Conservation (phyloP, 257 asterid species). For the Przewalskia tangutica region DNA sequence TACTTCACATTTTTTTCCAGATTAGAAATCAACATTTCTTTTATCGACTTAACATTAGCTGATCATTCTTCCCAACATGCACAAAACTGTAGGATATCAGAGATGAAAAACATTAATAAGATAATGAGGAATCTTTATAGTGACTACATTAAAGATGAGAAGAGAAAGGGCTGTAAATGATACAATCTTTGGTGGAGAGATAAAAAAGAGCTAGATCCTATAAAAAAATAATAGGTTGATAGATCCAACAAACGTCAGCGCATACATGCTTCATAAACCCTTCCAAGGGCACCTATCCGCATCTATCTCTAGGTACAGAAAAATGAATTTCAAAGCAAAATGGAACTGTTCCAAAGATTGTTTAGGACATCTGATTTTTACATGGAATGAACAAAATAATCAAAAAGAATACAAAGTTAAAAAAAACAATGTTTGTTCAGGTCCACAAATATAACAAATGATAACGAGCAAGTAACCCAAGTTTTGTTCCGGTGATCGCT, state of each 20-base stretch:
- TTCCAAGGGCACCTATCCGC: background rate
- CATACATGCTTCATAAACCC: background rate
- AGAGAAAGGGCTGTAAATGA: background rate
- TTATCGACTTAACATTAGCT: background rate
- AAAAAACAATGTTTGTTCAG: too few relatives aligned
- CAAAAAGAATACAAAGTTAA: background rate
- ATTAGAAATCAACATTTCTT: background rate
- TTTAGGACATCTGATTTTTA: background rate
- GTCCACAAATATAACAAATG: too few relatives aligned
- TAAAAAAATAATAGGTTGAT: background rate
- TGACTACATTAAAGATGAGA: background rate
- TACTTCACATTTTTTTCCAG: background rate
- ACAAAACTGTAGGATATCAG: background rate
- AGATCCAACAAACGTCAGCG: background rate
- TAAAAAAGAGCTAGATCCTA: background rate
- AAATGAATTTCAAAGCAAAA: background rate
- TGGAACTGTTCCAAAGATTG: background rate
- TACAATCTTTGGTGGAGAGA: background rate
- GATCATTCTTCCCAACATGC: background rate
- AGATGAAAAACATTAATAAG: background rate
- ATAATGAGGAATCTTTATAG: background rate
- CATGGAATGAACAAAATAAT: background rate
- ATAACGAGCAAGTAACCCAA: too few relatives aligned
- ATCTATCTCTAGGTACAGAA: background rate
- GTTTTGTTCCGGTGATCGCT: too few relatives aligned